Base-by-base conservation (phyloP, 306 rosid genomes). In the Hylodesmum podocarpum region DNA sequence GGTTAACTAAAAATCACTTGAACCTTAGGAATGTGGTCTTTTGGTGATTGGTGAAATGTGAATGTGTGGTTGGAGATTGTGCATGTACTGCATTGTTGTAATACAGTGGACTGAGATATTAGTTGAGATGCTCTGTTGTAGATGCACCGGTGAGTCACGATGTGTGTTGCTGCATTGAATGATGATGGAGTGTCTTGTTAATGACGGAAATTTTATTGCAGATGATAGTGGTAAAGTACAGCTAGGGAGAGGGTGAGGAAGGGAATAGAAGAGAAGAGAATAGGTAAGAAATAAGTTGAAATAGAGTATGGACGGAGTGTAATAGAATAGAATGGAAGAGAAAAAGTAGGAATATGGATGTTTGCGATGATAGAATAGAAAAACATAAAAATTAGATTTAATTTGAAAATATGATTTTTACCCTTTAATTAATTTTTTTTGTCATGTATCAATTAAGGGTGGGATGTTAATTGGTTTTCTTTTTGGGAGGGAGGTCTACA, bases 41-140 rank as follows among this genome's bases (percentile, higher is more conserved):
- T 8, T 29, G 31, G 57, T 22, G 36, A 36, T 13, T 3, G 36
- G 29, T 66, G 13, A 57, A 57, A 2, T 11, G 2, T 58, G 15
- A 27, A 21, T 63, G 24, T 18, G 70, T 37, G 79, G 44, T 81
- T 73, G 37, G 37, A 62, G 34, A 61, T 62, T 74, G 68, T 13
- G n/a, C 34, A 14, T 77, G 36, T 36, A 24, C 66, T 54, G 55
- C 55, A 21, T 55, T 77, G 3, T 85, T 78, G 16, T 54, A 19
- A 21, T 46, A 63, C 43, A 22, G 27, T 6, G 51, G 49, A 54
- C 31, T 28, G 59, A 25, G 54, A 46, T 72, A 19, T 70, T 27
- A 63, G 57, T 69, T 78, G 64, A 63, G 21, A 54, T 66, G 63
- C 51, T 78, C 41, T 69, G 4, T 44, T 66, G 65, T 43, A 81